Conservation (phyloP, 2,329 filamentous ascomycete species). For the Grosmannia clavigera region DNA sequence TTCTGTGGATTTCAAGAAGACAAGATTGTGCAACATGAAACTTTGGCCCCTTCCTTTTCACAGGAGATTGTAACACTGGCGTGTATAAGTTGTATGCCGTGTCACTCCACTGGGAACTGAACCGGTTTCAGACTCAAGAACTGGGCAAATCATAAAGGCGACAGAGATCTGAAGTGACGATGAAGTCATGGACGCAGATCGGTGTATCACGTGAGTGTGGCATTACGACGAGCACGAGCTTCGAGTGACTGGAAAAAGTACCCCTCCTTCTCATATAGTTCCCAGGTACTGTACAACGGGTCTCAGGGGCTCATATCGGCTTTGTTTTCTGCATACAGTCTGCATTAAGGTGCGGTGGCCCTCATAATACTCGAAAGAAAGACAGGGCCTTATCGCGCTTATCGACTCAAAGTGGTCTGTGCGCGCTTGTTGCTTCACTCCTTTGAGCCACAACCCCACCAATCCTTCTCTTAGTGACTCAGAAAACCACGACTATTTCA, state of each 20-base stretch:
- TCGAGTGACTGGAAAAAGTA: neutral
- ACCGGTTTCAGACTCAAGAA: neutral
- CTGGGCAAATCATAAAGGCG: neutral
- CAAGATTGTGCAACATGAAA: no score
- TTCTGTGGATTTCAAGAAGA: no score
- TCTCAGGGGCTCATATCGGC: no score
- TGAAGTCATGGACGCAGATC: neutral
- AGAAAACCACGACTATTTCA: neutral
- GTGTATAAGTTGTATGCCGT: neutral
- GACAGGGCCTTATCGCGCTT: neutral
- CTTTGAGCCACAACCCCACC: neutral
- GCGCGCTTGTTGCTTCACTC: neutral
- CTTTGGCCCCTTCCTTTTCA: no score
- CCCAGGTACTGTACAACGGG: neutral
- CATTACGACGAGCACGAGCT: neutral
- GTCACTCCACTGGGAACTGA: neutral
- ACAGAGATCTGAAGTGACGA: neutral
- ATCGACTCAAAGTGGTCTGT: neutral
- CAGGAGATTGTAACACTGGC: no score
- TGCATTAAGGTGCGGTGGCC: neutral
- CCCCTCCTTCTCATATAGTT: no score
- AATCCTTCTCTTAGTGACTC: neutral
- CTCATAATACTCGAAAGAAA: neutral
- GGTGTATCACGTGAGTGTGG: neutral
- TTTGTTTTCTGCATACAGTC: neutral